Evolutionary conservation across 768 basidiomycete species (phyloP).

Genomic region (Macrocybe gigantea): DNA sequence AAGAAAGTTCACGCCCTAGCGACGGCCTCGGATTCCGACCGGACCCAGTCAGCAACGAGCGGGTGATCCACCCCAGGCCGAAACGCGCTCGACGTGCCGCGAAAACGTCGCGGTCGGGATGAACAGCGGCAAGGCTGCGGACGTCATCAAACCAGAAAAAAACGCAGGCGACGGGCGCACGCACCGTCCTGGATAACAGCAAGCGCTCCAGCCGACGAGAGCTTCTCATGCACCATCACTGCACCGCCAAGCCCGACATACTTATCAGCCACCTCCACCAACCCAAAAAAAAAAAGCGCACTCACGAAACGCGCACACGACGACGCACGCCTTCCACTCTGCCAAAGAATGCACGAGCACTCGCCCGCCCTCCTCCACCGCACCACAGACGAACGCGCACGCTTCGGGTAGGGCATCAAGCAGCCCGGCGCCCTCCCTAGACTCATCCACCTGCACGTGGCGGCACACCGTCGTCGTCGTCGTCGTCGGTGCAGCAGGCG

Average conservation of each 20-base stretch:
- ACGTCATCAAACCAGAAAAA: neutral
- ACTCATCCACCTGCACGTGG: conserved; percentile 36
- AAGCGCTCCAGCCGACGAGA: conserved; percentile 34
- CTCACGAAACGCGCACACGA: conserved; percentile 49
- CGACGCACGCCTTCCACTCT: conserved; percentile 50
- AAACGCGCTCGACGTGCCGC: conserved; percentile 35
- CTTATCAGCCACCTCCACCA: neutral
- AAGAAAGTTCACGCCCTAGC: too few species aligned
- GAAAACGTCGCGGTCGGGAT: conserved; percentile 41
- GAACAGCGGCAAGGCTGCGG: conserved; percentile 47
- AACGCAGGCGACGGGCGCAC: conserved; percentile 2
- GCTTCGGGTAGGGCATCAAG: conserved; percentile 35
- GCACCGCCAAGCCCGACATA: neutral
- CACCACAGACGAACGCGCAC: conserved; percentile 40
- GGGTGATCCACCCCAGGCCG: conserved; percentile 33
- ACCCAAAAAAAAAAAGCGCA: conserved; percentile 4
- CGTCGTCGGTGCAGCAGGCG: neutral
- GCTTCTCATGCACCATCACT: conserved; percentile 43
- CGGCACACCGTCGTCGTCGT: conserved; percentile 29
- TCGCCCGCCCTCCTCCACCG: conserved; percentile 31
- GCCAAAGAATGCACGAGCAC: conserved; percentile 50
- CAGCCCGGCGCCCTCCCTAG: conserved; percentile 33
- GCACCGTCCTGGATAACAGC: conserved; percentile 37
- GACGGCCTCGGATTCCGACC: conserved; percentile 3
- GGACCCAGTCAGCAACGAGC: conserved; percentile 32